Base-by-base conservation (phyloP, 208 protist genomes). In the Acanthamoeba castellanii region DNA sequence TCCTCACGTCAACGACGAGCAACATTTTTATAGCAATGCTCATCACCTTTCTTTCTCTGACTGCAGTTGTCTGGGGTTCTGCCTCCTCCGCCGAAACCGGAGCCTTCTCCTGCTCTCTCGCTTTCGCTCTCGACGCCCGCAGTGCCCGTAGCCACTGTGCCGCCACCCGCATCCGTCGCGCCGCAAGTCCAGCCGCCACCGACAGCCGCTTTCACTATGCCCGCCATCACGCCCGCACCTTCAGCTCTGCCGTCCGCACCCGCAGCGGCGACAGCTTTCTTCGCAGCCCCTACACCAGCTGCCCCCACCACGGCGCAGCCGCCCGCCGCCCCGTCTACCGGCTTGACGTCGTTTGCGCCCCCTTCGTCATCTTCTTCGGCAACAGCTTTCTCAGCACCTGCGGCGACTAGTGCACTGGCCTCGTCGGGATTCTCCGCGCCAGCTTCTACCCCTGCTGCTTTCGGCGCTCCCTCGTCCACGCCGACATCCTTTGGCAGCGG, bases 51-150 rank as follows among this genome's bases (percentile, higher is more conserved):
- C 13, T 32, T 32, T 16, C 37, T 20, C 32, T 55, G 16, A 0
- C 1, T 52, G 5, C 81, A 89, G 81, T 42, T 89, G 22, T 89
- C 81, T 20, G 81, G 81, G 3, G 81, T 89, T 22, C 16, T 89
- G 81, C 81, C 81, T n/a, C 81, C 81, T 14, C 81, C 81, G 52
- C 81, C 81, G 22, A 89, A 89, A 42, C 81, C 81, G 16, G 81
- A 89, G 30, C 50, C 81, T 45, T n/a, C 50, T 2, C 81, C 81
- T 3, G 4, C 81, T 14, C 81, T 64, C n/a, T 61, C 81, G 50
- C 50, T 64, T 14, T 57, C 81, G 25, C 52, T 89, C 50, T 89
- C 81, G 16, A n/a, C 50, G 6, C 22, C 50, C 52, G 18, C 81
- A 9, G 70, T 45, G n/a, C 32, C 70, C 32, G 34, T 45, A 7